Conservation (phyloP, 2,329 filamentous ascomycete species). For the Cadophora sp. region DNA sequence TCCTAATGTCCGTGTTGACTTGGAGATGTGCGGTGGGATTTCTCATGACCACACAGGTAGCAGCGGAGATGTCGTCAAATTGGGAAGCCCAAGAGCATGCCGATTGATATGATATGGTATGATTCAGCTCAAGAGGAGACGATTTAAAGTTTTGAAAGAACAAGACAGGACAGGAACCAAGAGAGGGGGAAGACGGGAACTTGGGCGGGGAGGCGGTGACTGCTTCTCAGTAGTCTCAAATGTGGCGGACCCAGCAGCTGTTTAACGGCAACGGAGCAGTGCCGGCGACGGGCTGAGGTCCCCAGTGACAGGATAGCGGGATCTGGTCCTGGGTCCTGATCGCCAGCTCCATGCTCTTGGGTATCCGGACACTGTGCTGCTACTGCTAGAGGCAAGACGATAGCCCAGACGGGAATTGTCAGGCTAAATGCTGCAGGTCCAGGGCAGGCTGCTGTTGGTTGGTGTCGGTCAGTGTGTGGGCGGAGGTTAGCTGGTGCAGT, state of each 20-base stretch:
- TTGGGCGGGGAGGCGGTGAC: constrained; percentile 8
- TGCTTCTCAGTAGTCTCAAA: background rate
- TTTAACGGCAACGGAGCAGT: background rate
- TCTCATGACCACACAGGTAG: constrained; percentile 12
- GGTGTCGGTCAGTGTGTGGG: background rate
- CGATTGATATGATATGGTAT: background rate
- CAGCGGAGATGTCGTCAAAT: background rate
- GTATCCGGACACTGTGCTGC: constrained; percentile 11
- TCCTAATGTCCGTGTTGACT: constrained; percentile 18
- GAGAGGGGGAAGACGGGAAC: constrained; percentile 13
- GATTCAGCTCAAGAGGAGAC: background rate
- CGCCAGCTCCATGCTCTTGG: constrained; percentile 16
- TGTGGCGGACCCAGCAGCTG: background rate
- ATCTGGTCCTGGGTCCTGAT: too few species aligned
- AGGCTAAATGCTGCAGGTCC: constrained; percentile 20
- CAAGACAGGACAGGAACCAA: constrained; percentile 7
- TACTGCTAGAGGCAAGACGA: background rate
- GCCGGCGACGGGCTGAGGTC: background rate
- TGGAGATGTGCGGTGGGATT: background rate
- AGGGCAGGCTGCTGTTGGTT: background rate
- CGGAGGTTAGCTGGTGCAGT: too few species aligned
- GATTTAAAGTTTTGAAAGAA: background rate
- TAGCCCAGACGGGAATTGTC: constrained; percentile 5
- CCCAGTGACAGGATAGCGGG: constrained; percentile 15
- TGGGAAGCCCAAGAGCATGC: background rate